phyloP scores from a whole-genome alignment of 306 rosid genomes.

The Ceratonia siliqua region DNA sequence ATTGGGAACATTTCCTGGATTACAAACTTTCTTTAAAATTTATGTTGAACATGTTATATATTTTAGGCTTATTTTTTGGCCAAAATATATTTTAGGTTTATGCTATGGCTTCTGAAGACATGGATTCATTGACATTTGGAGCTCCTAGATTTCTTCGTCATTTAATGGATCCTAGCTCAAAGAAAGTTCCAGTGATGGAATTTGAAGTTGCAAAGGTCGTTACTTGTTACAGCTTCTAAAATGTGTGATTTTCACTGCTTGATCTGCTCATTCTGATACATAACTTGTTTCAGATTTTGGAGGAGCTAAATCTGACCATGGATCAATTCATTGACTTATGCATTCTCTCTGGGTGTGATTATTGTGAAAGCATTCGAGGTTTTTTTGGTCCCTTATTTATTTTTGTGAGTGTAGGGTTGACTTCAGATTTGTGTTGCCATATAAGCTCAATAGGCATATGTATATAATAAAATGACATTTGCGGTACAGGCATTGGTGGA shows the following conservation, averaged over 20 bases:
- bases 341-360: constrained; percentile 97
- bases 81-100: constrained; percentile 68
- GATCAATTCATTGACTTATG: constrained; percentile 96
- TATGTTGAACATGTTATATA: constrained; percentile 11
- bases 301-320: constrained; percentile 80
- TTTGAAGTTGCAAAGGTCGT: constrained; percentile 89
- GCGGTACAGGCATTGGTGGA: constrained; percentile 89
- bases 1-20: constrained; percentile 9
- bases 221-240: constrained; percentile 38
- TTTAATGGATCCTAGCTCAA: constrained; percentile 94
- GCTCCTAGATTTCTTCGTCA: constrained; percentile 94
- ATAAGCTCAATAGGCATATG: constrained; percentile 23
- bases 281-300: constrained; percentile 68
- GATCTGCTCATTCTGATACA: constrained; percentile 32
- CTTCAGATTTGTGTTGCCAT: background rate
- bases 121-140: constrained; percentile 97
- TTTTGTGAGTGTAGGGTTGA: constrained; percentile 9
- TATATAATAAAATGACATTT: constrained; percentile 20
- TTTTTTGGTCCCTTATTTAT: constrained; percentile 24
- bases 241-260: background rate
- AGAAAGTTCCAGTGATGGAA: constrained; percentile 95
- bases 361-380: constrained; percentile 95
- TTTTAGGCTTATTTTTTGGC: constrained; percentile 90
- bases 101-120: constrained; percentile 97
- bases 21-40: background rate